Conservation (phyloP, 331 rosid genomes). For the Quercus tomentella region DNA sequence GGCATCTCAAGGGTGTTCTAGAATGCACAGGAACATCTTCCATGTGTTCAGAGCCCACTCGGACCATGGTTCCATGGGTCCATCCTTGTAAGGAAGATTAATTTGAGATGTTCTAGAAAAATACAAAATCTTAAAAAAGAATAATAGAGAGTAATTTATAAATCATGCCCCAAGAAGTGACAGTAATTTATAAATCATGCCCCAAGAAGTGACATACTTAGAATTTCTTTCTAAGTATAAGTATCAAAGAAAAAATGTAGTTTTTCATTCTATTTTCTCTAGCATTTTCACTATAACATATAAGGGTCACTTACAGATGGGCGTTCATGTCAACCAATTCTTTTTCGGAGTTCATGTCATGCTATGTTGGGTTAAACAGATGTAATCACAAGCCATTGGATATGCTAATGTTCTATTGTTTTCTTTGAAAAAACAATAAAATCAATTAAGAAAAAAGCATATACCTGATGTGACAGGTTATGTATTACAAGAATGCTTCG, state of each 20-base stretch:
- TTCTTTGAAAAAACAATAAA: background rate
- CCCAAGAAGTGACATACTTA: background rate
- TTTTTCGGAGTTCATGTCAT: background rate
- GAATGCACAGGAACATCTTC: constrained; percentile 14
- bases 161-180: background rate
- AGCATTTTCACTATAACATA: background rate
- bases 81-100: background rate
- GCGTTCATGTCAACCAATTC: background rate
- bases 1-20: background rate
- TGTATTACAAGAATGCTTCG: constrained; percentile 82
- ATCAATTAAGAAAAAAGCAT: background rate
- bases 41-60: background rate
- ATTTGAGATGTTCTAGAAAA: background rate
- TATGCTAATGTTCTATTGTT: background rate
- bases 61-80: constrained; percentile 3
- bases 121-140: background rate
- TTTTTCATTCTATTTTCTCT: background rate
- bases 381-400: background rate
- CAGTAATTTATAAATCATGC: background rate
- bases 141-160: background rate
- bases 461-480: constrained; percentile 87
- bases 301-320: background rate
- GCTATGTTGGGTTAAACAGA: background rate
- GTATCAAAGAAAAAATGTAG: background rate
- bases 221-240: background rate